Evolutionary conservation across 73 alveolate genomes (phyloP).

Genomic region (Loxodes magnus): DNA sequence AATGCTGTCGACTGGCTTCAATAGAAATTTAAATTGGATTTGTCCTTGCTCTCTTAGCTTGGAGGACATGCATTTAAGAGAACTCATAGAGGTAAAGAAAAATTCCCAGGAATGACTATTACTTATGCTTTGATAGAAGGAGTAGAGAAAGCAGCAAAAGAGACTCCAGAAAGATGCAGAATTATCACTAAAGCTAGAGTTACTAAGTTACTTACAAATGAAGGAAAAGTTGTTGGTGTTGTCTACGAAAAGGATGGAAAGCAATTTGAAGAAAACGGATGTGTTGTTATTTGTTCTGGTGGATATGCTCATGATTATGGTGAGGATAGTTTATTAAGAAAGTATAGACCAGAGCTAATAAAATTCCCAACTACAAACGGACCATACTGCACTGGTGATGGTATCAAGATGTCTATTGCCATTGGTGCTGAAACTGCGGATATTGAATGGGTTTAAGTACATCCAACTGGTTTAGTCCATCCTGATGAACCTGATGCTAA

Average conservation of each 20-base stretch:
- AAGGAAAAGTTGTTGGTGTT: conserved; percentile 15
- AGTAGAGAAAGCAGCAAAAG: conserved; percentile 25
- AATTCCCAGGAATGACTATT: conserved; percentile 20
- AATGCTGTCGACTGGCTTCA: conserved; percentile 21
- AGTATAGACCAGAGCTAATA: conserved; percentile 29
- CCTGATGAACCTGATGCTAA: conserved; percentile 28
- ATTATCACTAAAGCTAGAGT: conserved; percentile 27
- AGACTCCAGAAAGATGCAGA: conserved; percentile 17
- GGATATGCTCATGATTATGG: conserved; percentile 59
- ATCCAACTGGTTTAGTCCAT: conserved; percentile 64
- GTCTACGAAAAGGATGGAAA: conserved; percentile 22
- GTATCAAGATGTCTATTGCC: conserved; percentile 54
- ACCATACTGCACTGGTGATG: conserved; percentile 48
- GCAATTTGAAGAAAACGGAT: conserved; percentile 23
- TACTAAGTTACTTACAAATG: conserved; percentile 10
- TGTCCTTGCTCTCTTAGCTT: conserved; percentile 17
- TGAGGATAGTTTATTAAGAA: conserved; percentile 37
- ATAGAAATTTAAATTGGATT: conserved; percentile 20
- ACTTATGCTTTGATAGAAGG: conserved; percentile 15
- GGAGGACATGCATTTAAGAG: conserved; percentile 24
- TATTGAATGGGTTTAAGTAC: conserved; percentile 46
- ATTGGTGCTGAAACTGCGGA: conserved; percentile 54
- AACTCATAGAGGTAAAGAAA: conserved; percentile 28
- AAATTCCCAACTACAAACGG: conserved; percentile 50
- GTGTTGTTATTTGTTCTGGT: conserved; percentile 49